These are phyloP conservation scores for Carnegiea gigantea DNA, from an alignment of 179 eudicot genomes.

Conservation along the genomic window DNA sequence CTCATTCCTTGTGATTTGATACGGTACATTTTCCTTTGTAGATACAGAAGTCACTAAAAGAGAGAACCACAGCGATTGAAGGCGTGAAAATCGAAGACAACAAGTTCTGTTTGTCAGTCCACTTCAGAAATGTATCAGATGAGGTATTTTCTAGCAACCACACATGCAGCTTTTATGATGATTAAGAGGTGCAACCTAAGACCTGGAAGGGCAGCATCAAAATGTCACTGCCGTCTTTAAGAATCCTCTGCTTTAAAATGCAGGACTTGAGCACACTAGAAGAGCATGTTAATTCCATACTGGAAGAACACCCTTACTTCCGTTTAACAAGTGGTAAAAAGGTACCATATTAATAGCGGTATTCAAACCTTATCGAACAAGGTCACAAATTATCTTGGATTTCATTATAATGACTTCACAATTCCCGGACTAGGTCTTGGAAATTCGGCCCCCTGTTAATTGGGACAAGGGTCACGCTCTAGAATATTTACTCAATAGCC, in stretches of 20 bases:
- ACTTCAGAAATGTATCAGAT: constrained; percentile 60
- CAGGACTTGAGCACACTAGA: constrained; percentile 56
- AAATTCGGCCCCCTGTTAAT: constrained; percentile 68
- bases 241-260: not conserved
- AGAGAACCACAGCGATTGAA: constrained; percentile 48
- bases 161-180: not conserved
- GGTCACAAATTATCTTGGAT: not conserved
- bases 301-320: constrained; percentile 48
- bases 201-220: not conserved
- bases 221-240: not conserved
- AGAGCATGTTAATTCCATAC: constrained; percentile 40
- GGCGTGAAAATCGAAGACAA: constrained; percentile 79
- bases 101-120: constrained; percentile 77
- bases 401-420: too few species aligned
- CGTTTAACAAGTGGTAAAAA: constrained; percentile 68
- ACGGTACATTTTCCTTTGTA: constrained; percentile 6
- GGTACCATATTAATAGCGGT: constrained; percentile 21
- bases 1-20: not conserved
- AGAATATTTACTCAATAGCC: constrained; percentile 60
- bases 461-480: constrained; percentile 91
- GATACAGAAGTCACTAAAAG: constrained; percentile 33
- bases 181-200: not conserved
- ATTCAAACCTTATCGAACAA: not conserved
- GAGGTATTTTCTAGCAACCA: constrained; percentile 37
- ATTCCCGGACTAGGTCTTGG: constrained; percentile 43